These are phyloP conservation scores for Amanita subjunquillea DNA, from an alignment of 768 basidiomycete species.

Conservation along the genomic window DNA sequence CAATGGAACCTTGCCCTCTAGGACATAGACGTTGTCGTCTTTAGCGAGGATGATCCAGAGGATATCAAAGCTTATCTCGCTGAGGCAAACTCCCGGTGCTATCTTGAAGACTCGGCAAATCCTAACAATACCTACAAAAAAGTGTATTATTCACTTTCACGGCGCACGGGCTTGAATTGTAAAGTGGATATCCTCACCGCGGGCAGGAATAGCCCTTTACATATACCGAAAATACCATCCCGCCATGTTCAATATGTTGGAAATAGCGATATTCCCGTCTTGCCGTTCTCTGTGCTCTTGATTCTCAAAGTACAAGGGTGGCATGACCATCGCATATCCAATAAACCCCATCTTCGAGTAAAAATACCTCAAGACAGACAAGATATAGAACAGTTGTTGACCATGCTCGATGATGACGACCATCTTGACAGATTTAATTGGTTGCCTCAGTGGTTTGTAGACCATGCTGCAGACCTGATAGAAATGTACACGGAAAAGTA, in stretches of 20 bases:
- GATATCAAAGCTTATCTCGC: constrained; percentile 27
- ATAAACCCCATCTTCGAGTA: constrained; percentile 17
- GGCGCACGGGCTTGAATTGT: constrained; percentile 10
- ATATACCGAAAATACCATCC: constrained; percentile 23
- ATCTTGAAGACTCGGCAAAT: constrained; percentile 25
- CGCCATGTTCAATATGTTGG: constrained; percentile 11
- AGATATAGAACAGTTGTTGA: constrained; percentile 32
- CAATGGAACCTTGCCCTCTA: background rate
- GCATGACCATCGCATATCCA: constrained; percentile 25
- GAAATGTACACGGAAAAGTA: constrained; percentile 12
- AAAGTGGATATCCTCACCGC: constrained; percentile 31
- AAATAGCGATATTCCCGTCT: constrained; percentile 21
- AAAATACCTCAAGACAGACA: constrained; percentile 30
- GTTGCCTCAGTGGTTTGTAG: constrained; percentile 20
- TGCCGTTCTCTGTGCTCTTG: constrained; percentile 27
- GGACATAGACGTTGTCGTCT: constrained; percentile 22
- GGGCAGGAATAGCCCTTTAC: constrained; percentile 15
- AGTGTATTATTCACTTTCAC: constrained; percentile 24
- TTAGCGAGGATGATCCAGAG: constrained; percentile 22
- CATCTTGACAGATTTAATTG: constrained; percentile 15
- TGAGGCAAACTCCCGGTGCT: constrained; percentile 20
- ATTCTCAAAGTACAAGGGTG: constrained; percentile 33
- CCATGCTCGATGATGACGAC: constrained; percentile 19
- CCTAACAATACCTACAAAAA: constrained; percentile 28
- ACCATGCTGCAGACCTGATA: constrained; percentile 15